Conservation (phyloP, 371 early-diverging fungal species). For the Mortierella sp. region DNA sequence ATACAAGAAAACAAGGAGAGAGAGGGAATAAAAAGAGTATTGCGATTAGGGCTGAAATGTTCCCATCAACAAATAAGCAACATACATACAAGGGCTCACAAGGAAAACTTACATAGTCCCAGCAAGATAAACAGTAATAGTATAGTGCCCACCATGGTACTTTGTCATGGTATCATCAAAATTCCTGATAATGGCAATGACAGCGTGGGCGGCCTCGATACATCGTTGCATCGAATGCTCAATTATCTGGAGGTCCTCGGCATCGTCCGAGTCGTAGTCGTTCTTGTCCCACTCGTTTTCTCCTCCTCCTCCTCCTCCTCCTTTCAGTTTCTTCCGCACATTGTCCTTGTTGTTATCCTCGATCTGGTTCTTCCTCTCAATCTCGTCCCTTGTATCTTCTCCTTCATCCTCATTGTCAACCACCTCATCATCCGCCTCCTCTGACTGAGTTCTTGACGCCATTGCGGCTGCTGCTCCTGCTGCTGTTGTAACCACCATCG, state of each 20-base stretch:
- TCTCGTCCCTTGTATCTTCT: not conserved
- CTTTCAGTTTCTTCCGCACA: constrained; percentile 6
- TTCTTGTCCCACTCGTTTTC: not conserved
- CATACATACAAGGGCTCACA: not conserved
- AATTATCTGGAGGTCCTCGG: not conserved
- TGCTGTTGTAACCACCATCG: not conserved
- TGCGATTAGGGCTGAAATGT: not conserved
- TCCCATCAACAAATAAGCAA: not conserved
- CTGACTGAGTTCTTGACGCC: not conserved
- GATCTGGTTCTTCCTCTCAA: not conserved
- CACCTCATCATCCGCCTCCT: not conserved
- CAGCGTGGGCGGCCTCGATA: not conserved
- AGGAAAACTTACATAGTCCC: constrained; percentile 1
- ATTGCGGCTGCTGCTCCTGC: not conserved
- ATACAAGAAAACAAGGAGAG: not conserved
- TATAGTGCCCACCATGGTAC: not conserved
- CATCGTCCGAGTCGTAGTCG: not conserved
- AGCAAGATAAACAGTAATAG: not conserved
- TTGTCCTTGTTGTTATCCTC: not conserved
- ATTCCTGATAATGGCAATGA: not conserved
- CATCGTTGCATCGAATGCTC: not conserved
- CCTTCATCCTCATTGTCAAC: not conserved
- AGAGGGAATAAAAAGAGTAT: not conserved
- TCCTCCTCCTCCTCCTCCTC: not conserved
- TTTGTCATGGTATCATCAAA: not conserved